These are phyloP conservation scores for Straminergon stramineum DNA, from an alignment of 225 moss, liverwort and hornwort genomes.

Conservation along the genomic window DNA sequence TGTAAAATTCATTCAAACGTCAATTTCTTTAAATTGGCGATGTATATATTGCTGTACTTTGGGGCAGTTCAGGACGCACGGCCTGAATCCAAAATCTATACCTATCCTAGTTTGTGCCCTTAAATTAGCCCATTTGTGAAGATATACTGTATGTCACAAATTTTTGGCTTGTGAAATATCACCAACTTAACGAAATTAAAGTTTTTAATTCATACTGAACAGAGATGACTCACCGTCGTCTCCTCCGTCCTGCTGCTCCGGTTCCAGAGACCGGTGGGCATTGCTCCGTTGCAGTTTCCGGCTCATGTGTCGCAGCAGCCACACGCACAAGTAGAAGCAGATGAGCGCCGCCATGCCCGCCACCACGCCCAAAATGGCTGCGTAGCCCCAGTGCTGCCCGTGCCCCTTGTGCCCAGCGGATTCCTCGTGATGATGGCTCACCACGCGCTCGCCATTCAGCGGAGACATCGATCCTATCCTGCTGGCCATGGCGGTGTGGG, in stretches of 20 bases:
- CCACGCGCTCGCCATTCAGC: background rate
- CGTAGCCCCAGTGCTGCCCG: background rate
- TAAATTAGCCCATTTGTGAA: background rate
- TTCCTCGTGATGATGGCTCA: background rate
- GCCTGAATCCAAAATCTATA: background rate
- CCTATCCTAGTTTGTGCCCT: background rate
- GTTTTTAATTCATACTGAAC: background rate
- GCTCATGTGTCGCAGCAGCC: constrained; percentile 6
- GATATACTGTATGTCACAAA: no score
- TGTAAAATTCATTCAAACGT: background rate
- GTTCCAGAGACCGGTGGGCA: background rate
- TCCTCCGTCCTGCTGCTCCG: background rate
- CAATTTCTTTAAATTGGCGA: background rate
- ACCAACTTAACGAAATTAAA: background rate
- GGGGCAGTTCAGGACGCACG: background rate
- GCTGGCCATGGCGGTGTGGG: background rate
- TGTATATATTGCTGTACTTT: no score
- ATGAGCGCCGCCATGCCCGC: constrained; percentile 7
- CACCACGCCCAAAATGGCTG: background rate
- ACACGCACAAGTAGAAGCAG: constrained; percentile 17
- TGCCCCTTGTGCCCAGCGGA: background rate
- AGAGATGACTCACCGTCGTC: background rate
- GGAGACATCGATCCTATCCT: background rate
- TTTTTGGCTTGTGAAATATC: background rate
- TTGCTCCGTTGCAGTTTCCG: background rate